Evolutionary conservation across 768 basidiomycete genomes (phyloP).

Genomic region (Serendipita sp.): DNA sequence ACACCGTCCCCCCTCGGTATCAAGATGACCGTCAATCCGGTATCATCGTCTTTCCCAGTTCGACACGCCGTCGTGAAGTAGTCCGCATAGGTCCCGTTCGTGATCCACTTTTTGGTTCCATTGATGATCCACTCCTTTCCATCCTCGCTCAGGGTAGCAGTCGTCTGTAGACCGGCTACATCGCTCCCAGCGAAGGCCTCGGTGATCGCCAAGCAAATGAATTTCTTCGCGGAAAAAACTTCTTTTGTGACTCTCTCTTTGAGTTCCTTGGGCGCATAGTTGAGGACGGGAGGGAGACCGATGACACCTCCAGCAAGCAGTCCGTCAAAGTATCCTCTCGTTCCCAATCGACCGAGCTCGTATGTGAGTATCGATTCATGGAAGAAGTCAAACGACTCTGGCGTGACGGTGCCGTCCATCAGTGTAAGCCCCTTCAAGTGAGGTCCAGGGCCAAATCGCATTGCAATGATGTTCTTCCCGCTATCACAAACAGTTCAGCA

Average conservation of each 20-base stretch:
- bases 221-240: slow-evolving; percentile 63
- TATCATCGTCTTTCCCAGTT: slow-evolving; percentile 35
- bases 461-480: slow-evolving; percentile 62
- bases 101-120: slow-evolving; percentile 96
- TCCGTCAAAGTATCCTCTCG: slow-evolving; percentile 79
- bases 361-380: slow-evolving; percentile 76
- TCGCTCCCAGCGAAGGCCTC: slow-evolving; percentile 91
- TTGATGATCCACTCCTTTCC: slow-evolving; percentile 67
- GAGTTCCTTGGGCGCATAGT: slow-evolving; percentile 64
- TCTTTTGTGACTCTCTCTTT: slow-evolving; percentile 56
- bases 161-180: slow-evolving; percentile 70
- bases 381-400: slow-evolving; percentile 89
- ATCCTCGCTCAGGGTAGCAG: slow-evolving; percentile 38
- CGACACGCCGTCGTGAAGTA: slow-evolving; percentile 61
- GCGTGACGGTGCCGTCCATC: slow-evolving; percentile 58
- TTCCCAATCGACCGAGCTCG: slow-evolving; percentile 70
- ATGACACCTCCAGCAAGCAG: slow-evolving; percentile 66
- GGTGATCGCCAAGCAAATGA: slow-evolving; percentile 76
- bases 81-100: slow-evolving; percentile 73
- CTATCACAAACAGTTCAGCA: too few species aligned
- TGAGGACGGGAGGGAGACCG: slow-evolving; percentile 73
- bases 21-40: slow-evolving; percentile 61
- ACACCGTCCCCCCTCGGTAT: slow-evolving; percentile 58
- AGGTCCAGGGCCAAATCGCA: slow-evolving; percentile 84
- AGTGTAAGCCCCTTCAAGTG: slow-evolving; percentile 65